Conservation (phyloP, 768 basidiomycete genomes). For the Imleria badia region DNA sequence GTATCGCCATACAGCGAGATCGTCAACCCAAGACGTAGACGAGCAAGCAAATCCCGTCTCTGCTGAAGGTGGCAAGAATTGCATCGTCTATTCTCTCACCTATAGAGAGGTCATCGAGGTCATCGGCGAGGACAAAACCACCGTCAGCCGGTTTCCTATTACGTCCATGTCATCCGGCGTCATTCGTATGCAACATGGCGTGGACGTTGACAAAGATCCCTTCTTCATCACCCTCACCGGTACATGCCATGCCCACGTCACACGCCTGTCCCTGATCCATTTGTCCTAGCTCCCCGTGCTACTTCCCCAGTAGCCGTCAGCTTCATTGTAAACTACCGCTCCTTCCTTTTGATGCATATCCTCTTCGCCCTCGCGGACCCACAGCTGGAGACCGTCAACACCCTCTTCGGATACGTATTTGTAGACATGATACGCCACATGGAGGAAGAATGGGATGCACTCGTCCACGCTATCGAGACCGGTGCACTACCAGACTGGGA, state of each 20-base stretch:
- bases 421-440: conserved; percentile 22
- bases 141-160: conserved; percentile 1
- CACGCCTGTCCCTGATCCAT: background rate
- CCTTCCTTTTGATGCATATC: conserved; percentile 21
- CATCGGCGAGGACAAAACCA: background rate
- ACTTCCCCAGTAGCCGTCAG: conserved; percentile 20
- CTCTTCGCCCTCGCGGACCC: conserved; percentile 23
- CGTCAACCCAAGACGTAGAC: conserved; percentile 13
- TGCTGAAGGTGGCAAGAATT: conserved; percentile 20
- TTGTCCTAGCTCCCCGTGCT: conserved; percentile 6
- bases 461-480: conserved; percentile 13
- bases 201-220: conserved; percentile 15
- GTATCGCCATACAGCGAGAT: conserved; percentile 8
- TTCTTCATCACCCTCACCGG: conserved; percentile 8
- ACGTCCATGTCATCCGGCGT: conserved; percentile 15
- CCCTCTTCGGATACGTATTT: conserved; percentile 17
- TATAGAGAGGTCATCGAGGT: conserved; percentile 11
- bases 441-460: conserved; percentile 22
- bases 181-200: conserved; percentile 21
- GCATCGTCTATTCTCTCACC: conserved; percentile 20
- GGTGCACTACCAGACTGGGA: conserved; percentile 20
- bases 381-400: conserved; percentile 16
- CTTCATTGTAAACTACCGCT: conserved; percentile 19
- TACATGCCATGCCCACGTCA: background rate
- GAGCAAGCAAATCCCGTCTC: conserved; percentile 13